Evolutionary conservation across 2,329 filamentous ascomycete genomes (phyloP), one percentile per base, ranked within the genome.

Genomic region (Epichloe amarillans): DNA sequence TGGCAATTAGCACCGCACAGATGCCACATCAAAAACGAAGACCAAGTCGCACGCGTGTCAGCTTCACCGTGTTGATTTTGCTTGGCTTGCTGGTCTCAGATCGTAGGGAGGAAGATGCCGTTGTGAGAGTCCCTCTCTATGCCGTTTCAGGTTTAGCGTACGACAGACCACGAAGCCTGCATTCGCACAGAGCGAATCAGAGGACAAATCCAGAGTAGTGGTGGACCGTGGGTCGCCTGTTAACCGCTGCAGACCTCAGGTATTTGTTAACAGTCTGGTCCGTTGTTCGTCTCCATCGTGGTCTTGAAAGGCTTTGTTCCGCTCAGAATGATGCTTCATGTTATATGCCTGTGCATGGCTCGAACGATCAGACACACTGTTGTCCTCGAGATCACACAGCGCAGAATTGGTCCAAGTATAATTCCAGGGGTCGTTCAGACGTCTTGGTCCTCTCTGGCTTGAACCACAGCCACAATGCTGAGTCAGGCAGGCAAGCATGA

Each of bases 41-140:
- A 19, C 14, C 37, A 35, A 42, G 44, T 43, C 17, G 38, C 44
- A 47, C 49, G 30, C 49, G 50, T 33, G 40, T 47, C 50, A 42
- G 45, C 42, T 45, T 50, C 39, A 19, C 36, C 42, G 30, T 50
- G 37, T 39, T 23, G 42, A 46, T 26, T 21, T 46, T 30, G 33
- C 37, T 26, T 50, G 26, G 36, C 35, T 35, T n/a, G 47, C 48
- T 49, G 47, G 33, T 43, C 38, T 49, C 47, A 30, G 47, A 44
- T 44, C 40, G 8, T 10, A 30, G 3, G 26, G 17, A 17, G 45
- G 15, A 12, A 48, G 26, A 35, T 48, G 38, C 38, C 30, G 39
- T n/a, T 23, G 17, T 17, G 23, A n/a, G 17, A 26, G 14, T 2
- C 15, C 26, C 17, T 42, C 17, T 42, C 19, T 36, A 36, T 33